Conservation (phyloP, 2,329 filamentous ascomycete genomes). For the Claviceps sp. region DNA sequence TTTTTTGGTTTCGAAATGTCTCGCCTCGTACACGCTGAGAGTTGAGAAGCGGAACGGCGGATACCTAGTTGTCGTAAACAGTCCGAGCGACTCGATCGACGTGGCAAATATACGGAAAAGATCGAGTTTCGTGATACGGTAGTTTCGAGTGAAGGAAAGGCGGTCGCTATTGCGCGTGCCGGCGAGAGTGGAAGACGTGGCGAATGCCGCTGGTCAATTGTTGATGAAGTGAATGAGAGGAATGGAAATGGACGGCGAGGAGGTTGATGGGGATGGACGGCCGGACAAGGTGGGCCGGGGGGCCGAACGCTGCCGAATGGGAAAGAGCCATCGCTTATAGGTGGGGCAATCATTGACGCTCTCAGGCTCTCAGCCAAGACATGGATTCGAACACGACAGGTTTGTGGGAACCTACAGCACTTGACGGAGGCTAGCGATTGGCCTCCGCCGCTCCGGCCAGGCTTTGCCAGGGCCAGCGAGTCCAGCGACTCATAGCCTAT, state of each 20-base stretch:
- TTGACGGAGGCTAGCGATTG: no score
- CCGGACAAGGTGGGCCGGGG: no score
- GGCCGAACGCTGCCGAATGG: no score
- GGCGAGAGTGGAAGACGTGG: neutral
- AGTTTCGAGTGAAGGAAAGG: neutral
- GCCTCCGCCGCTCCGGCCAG: no score
- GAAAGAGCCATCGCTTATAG: no score
- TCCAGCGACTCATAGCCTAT: no score
- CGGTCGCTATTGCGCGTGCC: neutral
- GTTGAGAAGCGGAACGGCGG: neutral
- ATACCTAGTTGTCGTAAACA: neutral
- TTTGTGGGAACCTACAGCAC: no score
- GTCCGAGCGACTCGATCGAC: neutral
- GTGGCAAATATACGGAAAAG: neutral
- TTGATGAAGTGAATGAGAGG: constrained; percentile 3
- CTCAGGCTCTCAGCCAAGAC: no score
- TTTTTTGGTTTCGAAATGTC: neutral
- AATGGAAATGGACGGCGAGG: constrained; percentile 1
- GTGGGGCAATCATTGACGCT: no score
- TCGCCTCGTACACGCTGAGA: neutral
- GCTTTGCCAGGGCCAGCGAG: no score
- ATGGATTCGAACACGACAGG: no score
- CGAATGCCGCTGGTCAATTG: constrained; percentile 3
- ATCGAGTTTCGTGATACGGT: neutral
- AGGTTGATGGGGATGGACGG: no score